phyloP scores from a whole-genome alignment of 139 green algal species.

The Picocystis salinarum region DNA sequence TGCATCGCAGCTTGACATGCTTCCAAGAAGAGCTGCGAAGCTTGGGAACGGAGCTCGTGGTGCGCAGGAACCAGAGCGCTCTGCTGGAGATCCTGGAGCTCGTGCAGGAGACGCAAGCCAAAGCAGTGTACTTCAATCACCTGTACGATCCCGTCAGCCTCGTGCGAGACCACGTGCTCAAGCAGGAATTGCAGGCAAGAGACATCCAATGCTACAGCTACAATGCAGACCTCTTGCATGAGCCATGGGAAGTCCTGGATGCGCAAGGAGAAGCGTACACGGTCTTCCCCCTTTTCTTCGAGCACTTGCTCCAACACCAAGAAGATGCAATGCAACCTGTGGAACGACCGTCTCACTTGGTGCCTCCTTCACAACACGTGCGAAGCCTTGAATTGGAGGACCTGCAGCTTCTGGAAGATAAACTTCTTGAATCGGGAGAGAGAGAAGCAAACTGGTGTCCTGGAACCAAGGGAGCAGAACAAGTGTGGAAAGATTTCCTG shows the following conservation, averaged over 20 bases:
- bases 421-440: background rate
- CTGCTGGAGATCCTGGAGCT: slow-evolving; percentile 28
- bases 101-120: slow-evolving; percentile 20
- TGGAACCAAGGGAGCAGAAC: slow-evolving; percentile 28
- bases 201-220: slow-evolving; percentile 40
- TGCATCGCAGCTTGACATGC: slow-evolving; percentile 25
- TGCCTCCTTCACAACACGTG: slow-evolving; percentile 7
- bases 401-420: slow-evolving; percentile 53
- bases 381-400: slow-evolving; percentile 16
- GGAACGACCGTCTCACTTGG: slow-evolving; percentile 5
- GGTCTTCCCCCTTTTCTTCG: slow-evolving; percentile 62
- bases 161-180: slow-evolving; percentile 67
- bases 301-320: slow-evolving; percentile 19
- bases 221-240: slow-evolving; percentile 73
- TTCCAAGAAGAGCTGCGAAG: slow-evolving; percentile 31
- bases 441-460: slow-evolving; percentile 44
- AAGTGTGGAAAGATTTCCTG: slow-evolving; percentile 47
- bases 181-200: slow-evolving; percentile 26
- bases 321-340: slow-evolving; percentile 9
- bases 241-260: slow-evolving; percentile 77
- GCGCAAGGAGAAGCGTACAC: slow-evolving; percentile 39
- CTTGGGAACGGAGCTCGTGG: slow-evolving; percentile 48
- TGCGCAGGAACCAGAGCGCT: slow-evolving; percentile 30
- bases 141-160: slow-evolving; percentile 84
- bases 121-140: slow-evolving; percentile 77